These are phyloP conservation scores for Avicennia marina DNA, from an alignment of 257 asterid genomes.

Conservation along the genomic window DNA sequence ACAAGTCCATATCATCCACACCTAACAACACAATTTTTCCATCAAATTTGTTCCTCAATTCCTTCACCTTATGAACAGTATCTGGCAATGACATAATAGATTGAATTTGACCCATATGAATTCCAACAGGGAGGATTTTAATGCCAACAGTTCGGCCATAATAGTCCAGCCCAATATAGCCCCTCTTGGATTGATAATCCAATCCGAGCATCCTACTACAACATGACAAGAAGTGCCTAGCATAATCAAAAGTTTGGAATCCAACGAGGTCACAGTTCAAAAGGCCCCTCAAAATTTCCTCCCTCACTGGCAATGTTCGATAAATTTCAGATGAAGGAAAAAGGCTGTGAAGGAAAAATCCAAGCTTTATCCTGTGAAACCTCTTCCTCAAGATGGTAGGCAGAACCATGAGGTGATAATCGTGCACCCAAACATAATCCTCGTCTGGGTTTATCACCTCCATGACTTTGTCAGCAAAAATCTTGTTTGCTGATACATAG, in stretches of 20 bases:
- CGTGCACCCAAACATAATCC: slow-evolving; percentile 87
- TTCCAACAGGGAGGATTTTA: slow-evolving; percentile 75
- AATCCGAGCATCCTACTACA: slow-evolving; percentile 93
- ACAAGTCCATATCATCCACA: slow-evolving; percentile 87
- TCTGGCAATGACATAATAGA: slow-evolving; percentile 37
- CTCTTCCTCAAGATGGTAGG: slow-evolving; percentile 85
- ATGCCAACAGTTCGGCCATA: slow-evolving; percentile 80
- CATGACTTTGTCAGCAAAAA: slow-evolving; percentile 77
- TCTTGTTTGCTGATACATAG: slow-evolving; percentile 73
- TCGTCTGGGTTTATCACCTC: slow-evolving; percentile 77
- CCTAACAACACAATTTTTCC: slow-evolving; percentile 66
- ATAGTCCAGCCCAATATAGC: slow-evolving; percentile 80
- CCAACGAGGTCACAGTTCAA: slow-evolving; percentile 89
- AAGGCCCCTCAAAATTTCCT: slow-evolving; percentile 75
- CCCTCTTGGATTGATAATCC: slow-evolving; percentile 85
- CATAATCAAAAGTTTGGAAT: slow-evolving; percentile 94
- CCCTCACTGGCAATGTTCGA: slow-evolving; percentile 82
- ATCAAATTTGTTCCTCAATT: slow-evolving; percentile 33
- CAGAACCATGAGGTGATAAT: slow-evolving; percentile 76
- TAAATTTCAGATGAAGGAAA: slow-evolving; percentile 88
- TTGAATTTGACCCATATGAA: slow-evolving; percentile 61
- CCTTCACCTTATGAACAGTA: slow-evolving; percentile 39
- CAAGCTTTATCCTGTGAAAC: slow-evolving; percentile 54
- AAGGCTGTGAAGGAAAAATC: slow-evolving; percentile 70
- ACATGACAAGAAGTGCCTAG: slow-evolving; percentile 86